Conservation (phyloP, 1,139 yeast species). For the Zygoascus meyerae region DNA sequence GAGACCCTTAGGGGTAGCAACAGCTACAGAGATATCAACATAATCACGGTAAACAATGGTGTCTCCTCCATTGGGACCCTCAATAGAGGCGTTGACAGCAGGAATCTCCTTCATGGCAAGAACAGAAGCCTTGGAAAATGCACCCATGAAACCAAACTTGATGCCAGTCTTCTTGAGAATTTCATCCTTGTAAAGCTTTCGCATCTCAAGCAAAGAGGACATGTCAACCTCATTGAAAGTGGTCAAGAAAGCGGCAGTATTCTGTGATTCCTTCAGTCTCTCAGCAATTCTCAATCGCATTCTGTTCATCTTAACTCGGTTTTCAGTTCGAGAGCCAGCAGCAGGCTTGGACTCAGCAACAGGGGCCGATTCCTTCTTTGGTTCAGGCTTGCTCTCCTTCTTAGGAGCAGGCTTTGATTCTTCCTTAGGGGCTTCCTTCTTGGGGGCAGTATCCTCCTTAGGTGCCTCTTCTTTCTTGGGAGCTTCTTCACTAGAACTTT, state of each 20-base stretch:
- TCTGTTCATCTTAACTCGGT: conserved; percentile 97
- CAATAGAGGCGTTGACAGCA: conserved; percentile 92
- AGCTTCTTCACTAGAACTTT: conserved; percentile 16
- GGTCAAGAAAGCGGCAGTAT: conserved; percentile 96
- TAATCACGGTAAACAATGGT: conserved; percentile 95
- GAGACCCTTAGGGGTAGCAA: conserved; percentile 98
- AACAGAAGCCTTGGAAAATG: conserved; percentile 89
- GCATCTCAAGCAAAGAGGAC: conserved; percentile 88
- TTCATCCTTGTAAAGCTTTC: conserved; percentile 96
- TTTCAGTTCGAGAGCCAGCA: conserved; percentile 72
- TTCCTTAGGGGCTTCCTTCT: conserved; percentile 31
- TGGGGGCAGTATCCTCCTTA: conserved; percentile 25
- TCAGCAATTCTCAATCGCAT: conserved; percentile 99
- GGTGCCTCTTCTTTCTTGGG: conserved; percentile 30
- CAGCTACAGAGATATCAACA: conserved; percentile 94
- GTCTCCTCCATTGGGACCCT: conserved; percentile 61
- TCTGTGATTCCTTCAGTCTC: conserved; percentile 98
- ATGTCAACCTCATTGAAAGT: conserved; percentile 98
- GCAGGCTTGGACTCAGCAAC: conserved; percentile 34
- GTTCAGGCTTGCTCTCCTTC: conserved; percentile 26
- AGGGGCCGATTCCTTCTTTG: conserved; percentile 24
- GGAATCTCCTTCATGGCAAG: conserved; percentile 95
- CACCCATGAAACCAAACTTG: conserved; percentile 98
- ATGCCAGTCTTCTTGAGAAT: conserved; percentile 88
- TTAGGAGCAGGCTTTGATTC: conserved; percentile 27